These are phyloP conservation scores for Uncinocarpus reesii DNA, from an alignment of 2,329 filamentous ascomycete species.

Conservation along the genomic window DNA sequence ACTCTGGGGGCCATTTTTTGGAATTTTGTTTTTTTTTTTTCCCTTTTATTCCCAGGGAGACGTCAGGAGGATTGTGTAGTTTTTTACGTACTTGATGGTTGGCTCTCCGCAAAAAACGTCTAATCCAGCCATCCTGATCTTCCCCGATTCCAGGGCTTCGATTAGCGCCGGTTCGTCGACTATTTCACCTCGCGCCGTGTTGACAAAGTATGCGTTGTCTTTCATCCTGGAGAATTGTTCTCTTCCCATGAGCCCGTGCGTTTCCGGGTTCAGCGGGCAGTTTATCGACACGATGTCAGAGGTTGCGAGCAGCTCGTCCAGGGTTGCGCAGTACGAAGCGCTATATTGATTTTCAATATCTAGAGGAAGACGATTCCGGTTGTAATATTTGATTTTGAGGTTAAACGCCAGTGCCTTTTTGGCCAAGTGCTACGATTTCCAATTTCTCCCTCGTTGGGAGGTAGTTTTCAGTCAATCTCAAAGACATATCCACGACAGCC, in stretches of 20 bases:
- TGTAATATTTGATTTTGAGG: slow-evolving; percentile 39
- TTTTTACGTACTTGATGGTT: slow-evolving; percentile 20
- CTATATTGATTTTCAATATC: slow-evolving; percentile 30
- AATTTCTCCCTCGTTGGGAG: background rate
- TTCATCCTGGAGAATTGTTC: slow-evolving; percentile 41
- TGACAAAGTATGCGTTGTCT: slow-evolving; percentile 39
- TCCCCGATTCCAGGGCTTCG: slow-evolving; percentile 39
- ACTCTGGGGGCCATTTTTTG: no score
- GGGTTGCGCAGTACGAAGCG: slow-evolving; percentile 30
- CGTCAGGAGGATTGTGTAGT: no score
- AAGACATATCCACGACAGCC: no score
- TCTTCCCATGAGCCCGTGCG: slow-evolving; percentile 33
- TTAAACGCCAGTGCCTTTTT: slow-evolving; percentile 36
- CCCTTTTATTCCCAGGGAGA: no score
- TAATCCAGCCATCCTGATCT: slow-evolving; percentile 40
- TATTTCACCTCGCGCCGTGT: slow-evolving; percentile 44
- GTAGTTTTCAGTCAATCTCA: background rate
- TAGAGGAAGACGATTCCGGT: slow-evolving; percentile 29
- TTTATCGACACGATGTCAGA: slow-evolving; percentile 41
- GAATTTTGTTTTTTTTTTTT: no score
- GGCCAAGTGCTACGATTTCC: slow-evolving; percentile 28
- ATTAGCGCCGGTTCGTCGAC: slow-evolving; percentile 43
- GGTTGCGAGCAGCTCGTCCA: slow-evolving; percentile 33
- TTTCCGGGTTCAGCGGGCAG: slow-evolving; percentile 38
- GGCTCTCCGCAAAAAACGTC: slow-evolving; percentile 43